phyloP scores from a whole-genome alignment of 495 filamentous ascomycete genomes.

The Durotheca rogersii region DNA sequence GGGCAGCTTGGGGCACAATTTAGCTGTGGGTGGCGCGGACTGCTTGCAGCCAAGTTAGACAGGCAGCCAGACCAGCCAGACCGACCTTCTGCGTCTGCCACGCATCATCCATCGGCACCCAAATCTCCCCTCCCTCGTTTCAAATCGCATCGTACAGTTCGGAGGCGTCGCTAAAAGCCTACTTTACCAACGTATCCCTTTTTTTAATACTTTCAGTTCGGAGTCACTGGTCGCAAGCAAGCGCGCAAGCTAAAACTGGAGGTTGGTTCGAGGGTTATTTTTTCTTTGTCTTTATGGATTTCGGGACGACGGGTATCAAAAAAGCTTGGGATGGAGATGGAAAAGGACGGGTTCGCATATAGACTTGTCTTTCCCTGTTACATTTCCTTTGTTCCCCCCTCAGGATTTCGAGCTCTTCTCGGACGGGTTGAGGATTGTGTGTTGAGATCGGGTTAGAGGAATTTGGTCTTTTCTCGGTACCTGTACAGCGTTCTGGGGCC shows the following conservation, averaged over 20 bases:
- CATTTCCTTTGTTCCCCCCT: conserved; percentile 40
- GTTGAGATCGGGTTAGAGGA: conserved; percentile 33
- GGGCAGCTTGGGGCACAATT: too few relatives aligned
- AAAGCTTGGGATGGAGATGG: conserved; percentile 37
- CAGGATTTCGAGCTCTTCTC: conserved; percentile 24
- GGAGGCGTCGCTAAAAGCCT: conserved; percentile 24
- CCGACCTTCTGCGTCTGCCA: too few relatives aligned
- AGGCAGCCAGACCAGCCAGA: too few relatives aligned
- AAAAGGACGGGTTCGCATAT: conserved; percentile 48
- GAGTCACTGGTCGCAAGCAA: conserved; percentile 32
- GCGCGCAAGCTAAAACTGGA: too few relatives aligned
- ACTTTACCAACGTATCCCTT: conserved; percentile 22
- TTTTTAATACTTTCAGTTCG: conserved; percentile 33
- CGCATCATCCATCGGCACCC: conserved; percentile 13
- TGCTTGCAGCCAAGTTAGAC: too few relatives aligned
- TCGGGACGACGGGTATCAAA: too few relatives aligned
- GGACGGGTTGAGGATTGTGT: conserved; percentile 29
- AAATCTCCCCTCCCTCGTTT: conserved; percentile 24
- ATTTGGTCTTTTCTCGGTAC: conserved; percentile 24
- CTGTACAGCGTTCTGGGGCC: conserved; percentile 38
- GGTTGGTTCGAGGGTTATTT: conserved; percentile 26
- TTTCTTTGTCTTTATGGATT: too few relatives aligned
- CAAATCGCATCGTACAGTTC: conserved; percentile 20
- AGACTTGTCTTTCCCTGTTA: conserved; percentile 36
- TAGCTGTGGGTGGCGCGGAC: conserved; percentile 22